A percentile compares a stretch with the other conserved stretches of the same genome.
phyloP scores from a whole-genome alignment of 345 rosid species.

The Citrus unshiu region DNA sequence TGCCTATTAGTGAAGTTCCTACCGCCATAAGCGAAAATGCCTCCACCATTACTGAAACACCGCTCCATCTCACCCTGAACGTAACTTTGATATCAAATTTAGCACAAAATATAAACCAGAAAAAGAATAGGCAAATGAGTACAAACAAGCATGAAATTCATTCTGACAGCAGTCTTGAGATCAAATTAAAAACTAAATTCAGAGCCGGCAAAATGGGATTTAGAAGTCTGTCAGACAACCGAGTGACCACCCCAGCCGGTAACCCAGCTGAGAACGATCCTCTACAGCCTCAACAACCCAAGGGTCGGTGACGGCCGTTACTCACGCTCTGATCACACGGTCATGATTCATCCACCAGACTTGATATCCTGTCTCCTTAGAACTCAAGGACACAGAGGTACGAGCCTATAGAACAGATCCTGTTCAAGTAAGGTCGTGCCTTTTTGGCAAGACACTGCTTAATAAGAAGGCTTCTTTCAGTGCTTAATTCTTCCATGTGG shows the following conservation, averaged over 20 bases:
- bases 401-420: neutral
- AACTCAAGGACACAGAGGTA: neutral
- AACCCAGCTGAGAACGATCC: neutral
- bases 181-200: too few relatives aligned
- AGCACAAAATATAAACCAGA: neutral
- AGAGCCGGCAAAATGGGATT: too few relatives aligned
- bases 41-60: too few relatives aligned
- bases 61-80: neutral
- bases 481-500: neutral
- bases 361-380: neutral
- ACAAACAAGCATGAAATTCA: too few relatives aligned
- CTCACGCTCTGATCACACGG: too few relatives aligned
- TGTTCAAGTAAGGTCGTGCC: neutral
- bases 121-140: neutral
- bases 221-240: neutral
- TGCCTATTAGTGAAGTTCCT: slow-evolving; percentile 25
- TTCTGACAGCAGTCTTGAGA: too few relatives aligned
- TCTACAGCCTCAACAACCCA: neutral
- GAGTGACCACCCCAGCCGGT: neutral
- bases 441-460: fast-evolving
- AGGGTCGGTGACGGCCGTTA: too few relatives aligned
- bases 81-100: slow-evolving; percentile 1
- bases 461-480: neutral
- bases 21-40: too few relatives aligned
- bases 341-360: neutral